Evolutionary conservation across 2,329 filamentous ascomycete species (phyloP).

Genomic region (Neofusicoccum kwambonambiense): DNA sequence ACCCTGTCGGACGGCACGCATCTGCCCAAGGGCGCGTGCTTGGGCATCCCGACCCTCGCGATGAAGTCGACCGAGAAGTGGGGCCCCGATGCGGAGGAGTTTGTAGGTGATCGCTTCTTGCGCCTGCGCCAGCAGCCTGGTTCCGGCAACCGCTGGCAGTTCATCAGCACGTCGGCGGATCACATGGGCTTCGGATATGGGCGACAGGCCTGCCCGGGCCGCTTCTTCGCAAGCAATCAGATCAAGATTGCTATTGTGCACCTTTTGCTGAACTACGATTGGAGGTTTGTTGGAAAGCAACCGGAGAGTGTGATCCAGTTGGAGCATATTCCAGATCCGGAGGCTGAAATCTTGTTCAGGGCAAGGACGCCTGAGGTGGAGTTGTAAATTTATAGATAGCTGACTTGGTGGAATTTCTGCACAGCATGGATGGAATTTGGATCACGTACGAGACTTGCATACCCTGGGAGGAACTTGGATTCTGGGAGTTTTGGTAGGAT

Average conservation of each 20-base stretch:
- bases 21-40: not conserved
- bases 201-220: conserved; percentile 17
- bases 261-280: conserved; percentile 21
- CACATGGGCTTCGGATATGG: not conserved
- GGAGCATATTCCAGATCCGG: conserved; percentile 1
- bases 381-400: not conserved
- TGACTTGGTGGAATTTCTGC: no score
- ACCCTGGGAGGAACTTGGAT: no score
- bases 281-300: not conserved
- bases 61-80: conserved; percentile 14
- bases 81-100: conserved; percentile 16
- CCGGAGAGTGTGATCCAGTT: not conserved
- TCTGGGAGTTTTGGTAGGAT: no score
- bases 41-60: not conserved
- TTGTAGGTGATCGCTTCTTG: not conserved
- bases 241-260: conserved; percentile 20
- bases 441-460: no score
- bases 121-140: not conserved
- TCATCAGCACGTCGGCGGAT: not conserved
- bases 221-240: conserved; percentile 20
- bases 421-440: no score
- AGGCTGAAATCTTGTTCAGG: not conserved
- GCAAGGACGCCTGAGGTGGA: not conserved
- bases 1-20: not conserved
- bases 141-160: not conserved